Evolutionary conservation across 306 rosid genomes (phyloP), one percentile per base, ranked within the genome.

Genomic region (Rubus parviflorus): DNA sequence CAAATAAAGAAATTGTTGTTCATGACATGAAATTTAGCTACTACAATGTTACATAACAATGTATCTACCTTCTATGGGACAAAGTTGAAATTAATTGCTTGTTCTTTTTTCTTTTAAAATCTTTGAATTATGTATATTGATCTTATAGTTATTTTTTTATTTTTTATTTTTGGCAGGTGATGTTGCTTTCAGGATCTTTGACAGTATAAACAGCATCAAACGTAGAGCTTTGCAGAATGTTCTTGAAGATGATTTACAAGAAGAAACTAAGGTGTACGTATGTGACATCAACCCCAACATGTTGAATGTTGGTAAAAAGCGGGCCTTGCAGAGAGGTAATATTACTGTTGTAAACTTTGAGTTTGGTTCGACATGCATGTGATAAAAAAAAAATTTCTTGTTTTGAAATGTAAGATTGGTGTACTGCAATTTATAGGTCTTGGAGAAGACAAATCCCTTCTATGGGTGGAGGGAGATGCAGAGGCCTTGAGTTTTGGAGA

Each of bases 381-480:
- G 8, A 30, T 60, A 60, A 52, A 65, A 57, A 71, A 25, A 69
- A 49, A 49, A 63, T 49, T 76, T 14, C 47, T 77, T 42, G 43
- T 77, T 74, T 69, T 72, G 42, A 78, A 73, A 62, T 84, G 67
- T 84, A 70, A 53, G 51, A 77, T 76, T n/a, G 3, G 72, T 84
- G 76, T 72, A 41, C 78, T 82, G 67, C 70, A 45, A 48, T 46
- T 62, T 52, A 65, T 83, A 95, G 99, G 94, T 82, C 81, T 84
- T 79, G 91, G 89, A 60, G 90, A 89, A 83, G 89, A 84, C 46
- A 77, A 68, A 77, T 92, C 96, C 79, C 99, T 95, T 68, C 23
- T 82, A 70, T 92, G 98, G 99, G 89, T 88, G 73, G 96, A 92
- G 84, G 97, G 97, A 81, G 86, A 94, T 80, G 97, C 98, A 57